Evolutionary conservation across 2,329 filamentous ascomycete species (phyloP).

Genomic region (Ilyonectria robusta): DNA sequence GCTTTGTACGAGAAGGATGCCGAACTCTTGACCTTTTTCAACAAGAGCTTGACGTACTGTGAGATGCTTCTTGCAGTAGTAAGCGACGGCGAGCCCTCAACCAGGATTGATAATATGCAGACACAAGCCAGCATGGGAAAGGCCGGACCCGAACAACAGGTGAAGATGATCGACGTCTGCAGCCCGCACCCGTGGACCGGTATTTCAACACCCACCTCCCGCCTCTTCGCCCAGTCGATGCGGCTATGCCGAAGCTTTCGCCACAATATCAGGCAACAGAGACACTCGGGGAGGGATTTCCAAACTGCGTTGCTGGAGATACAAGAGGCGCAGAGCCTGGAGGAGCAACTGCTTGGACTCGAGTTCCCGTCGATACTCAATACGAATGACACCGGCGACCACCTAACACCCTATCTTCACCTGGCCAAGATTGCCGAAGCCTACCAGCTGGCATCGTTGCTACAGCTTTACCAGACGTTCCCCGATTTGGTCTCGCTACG

Average conservation of each 20-base stretch:
- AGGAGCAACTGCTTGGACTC: slow-evolving; percentile 52
- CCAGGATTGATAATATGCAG: not conserved
- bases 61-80: slow-evolving; percentile 59
- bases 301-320: slow-evolving; percentile 43
- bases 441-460: slow-evolving; percentile 55
- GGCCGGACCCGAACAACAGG: slow-evolving; percentile 6
- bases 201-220: slow-evolving; percentile 52
- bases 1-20: slow-evolving; percentile 38
- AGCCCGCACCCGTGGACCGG: slow-evolving; percentile 57
- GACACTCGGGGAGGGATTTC: slow-evolving; percentile 49
- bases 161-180: slow-evolving; percentile 31
- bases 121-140: not conserved
- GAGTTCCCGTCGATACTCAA: slow-evolving; percentile 41
- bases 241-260: slow-evolving; percentile 55
- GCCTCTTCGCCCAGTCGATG: slow-evolving; percentile 54
- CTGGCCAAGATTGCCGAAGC: slow-evolving; percentile 57
- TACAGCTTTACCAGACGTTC: slow-evolving; percentile 59
- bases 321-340: slow-evolving; percentile 49
- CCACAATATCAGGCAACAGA: slow-evolving; percentile 34
- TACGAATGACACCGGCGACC: slow-evolving; percentile 51
- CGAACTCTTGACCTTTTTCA: slow-evolving; percentile 54
- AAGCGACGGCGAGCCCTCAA: slow-evolving; percentile 43
- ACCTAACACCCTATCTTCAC: slow-evolving; percentile 48
- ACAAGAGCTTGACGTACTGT: slow-evolving; percentile 57
- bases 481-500: slow-evolving; percentile 53